Conservation (phyloP, 768 basidiomycete species). For the Coprinopsis marcescibilis region DNA sequence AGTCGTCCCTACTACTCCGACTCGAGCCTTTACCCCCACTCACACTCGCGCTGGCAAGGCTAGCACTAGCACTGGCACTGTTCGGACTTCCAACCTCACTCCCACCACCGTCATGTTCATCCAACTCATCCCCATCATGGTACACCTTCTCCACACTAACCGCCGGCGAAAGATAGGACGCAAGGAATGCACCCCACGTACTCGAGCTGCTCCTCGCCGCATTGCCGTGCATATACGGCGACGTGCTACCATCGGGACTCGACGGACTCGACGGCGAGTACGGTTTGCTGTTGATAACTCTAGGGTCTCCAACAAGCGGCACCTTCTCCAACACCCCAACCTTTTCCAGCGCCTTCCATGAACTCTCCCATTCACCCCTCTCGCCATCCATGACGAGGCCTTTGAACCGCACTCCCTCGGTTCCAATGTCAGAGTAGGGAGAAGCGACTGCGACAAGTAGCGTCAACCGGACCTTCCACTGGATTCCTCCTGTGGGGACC, state of each 20-base stretch:
- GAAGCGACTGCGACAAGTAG: conserved; percentile 74
- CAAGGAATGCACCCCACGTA: conserved; percentile 35
- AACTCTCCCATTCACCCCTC: conserved; percentile 65
- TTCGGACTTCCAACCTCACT: too few species aligned
- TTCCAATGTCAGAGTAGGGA: conserved; percentile 37
- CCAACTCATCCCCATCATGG: conserved; percentile 51
- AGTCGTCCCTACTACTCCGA: too few species aligned
- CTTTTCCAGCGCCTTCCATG: conserved; percentile 53
- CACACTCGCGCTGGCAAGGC: too few species aligned
- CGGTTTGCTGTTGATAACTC: too few species aligned
- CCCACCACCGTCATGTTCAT: conserved; percentile 32
- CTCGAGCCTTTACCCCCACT: too few species aligned
- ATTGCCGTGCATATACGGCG: neutral
- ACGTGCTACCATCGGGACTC: neutral
- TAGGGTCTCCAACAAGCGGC: too few species aligned
- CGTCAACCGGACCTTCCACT: conserved; percentile 85
- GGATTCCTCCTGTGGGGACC: conserved; percentile 88
- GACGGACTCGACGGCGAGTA: too few species aligned
- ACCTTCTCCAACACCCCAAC: conserved; percentile 59
- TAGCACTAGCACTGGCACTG: too few species aligned
- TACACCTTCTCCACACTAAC: conserved; percentile 42
- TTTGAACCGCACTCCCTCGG: conserved; percentile 48
- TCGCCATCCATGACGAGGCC: conserved; percentile 52
- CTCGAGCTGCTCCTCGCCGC: neutral
- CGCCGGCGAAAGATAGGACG: conserved; percentile 22